Evolutionary conservation across 2,329 filamentous ascomycete species (phyloP).

Genomic region (Aciculosporium take): DNA sequence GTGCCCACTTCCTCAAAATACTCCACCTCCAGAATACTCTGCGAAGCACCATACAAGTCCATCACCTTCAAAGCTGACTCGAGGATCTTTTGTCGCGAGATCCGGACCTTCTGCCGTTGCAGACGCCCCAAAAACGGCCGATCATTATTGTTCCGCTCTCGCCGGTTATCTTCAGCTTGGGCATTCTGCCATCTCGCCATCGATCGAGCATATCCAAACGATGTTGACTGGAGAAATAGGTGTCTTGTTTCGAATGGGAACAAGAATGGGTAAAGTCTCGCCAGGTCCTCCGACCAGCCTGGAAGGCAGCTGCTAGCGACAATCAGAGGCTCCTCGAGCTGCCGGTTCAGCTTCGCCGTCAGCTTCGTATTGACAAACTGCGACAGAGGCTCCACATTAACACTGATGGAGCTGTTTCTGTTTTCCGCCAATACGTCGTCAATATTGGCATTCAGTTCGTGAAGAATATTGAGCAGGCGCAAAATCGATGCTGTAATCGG

Average conservation of each 20-base stretch:
- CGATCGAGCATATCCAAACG: slow-evolving; percentile 91
- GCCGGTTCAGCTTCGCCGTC: slow-evolving; percentile 91
- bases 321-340: slow-evolving; percentile 90
- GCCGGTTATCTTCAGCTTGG: slow-evolving; percentile 61
- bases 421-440: slow-evolving; percentile 79
- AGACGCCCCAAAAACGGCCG: slow-evolving; percentile 80
- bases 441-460: slow-evolving; percentile 83
- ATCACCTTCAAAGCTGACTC: slow-evolving; percentile 97
- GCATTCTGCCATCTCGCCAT: slow-evolving; percentile 97
- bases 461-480: slow-evolving; percentile 73
- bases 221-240: slow-evolving; percentile 92
- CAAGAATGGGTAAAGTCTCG: slow-evolving; percentile 85
- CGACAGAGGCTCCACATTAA: slow-evolving; percentile 70
- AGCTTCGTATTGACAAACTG: slow-evolving; percentile 98
- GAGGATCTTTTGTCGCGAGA: slow-evolving; percentile 83
- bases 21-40: slow-evolving; percentile 91
- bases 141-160: slow-evolving; percentile 81
- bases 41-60: slow-evolving; percentile 94
- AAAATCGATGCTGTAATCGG: slow-evolving; percentile 79
- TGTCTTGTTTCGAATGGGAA: slow-evolving; percentile 97
- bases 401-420: slow-evolving; percentile 47
- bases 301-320: slow-evolving; percentile 94
- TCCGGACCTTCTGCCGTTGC: slow-evolving; percentile 95
- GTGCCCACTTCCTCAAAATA: slow-evolving; percentile 99
- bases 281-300: slow-evolving; percentile 89